Percentiles rank a stretch among this genome's conserved stretches.
phyloP scores from a whole-genome alignment of 2,329 filamentous ascomycete genomes.

The Botrytis squamosa region DNA sequence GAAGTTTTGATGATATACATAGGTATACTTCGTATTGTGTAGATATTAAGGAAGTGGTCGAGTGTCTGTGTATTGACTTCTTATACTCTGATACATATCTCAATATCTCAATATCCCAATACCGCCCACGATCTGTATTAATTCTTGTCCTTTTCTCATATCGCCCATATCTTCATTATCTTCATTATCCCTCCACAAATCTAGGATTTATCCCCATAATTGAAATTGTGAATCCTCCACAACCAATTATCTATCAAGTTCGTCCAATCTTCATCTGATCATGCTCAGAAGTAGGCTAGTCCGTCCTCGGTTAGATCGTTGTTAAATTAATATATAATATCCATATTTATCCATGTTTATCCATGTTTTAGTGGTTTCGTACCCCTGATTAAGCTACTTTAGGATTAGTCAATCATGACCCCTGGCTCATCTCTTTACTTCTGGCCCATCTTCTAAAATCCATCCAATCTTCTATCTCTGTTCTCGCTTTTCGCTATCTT shows the following conservation, averaged over 20 bases:
- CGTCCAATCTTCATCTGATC: constrained; percentile 13
- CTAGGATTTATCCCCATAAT: not conserved
- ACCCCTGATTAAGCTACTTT: constrained; percentile 19
- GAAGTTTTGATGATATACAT: not conserved
- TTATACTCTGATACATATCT: not conserved
- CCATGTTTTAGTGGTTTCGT: not conserved
- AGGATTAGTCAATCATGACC: not conserved
- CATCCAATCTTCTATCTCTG: not conserved
- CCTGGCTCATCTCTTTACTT: constrained; percentile 3
- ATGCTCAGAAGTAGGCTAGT: not conserved
- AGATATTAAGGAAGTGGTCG: not conserved
- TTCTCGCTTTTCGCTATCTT: not conserved
- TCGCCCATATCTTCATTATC: not conserved
- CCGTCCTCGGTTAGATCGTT: not conserved
- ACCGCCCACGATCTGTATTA: not conserved
- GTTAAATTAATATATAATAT: not conserved
- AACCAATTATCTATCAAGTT: constrained; percentile 4
- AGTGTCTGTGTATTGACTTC: not conserved
- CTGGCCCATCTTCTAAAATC: constrained; percentile 9
- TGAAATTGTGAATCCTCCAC: constrained; percentile 5
- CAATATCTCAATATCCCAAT: not conserved
- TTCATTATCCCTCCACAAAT: not conserved
- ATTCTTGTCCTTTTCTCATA: not conserved
- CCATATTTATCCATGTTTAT: not conserved
- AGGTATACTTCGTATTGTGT: not conserved